phyloP scores from a whole-genome alignment of 805 yeast genomes.

The Lachancea mirantina region DNA sequence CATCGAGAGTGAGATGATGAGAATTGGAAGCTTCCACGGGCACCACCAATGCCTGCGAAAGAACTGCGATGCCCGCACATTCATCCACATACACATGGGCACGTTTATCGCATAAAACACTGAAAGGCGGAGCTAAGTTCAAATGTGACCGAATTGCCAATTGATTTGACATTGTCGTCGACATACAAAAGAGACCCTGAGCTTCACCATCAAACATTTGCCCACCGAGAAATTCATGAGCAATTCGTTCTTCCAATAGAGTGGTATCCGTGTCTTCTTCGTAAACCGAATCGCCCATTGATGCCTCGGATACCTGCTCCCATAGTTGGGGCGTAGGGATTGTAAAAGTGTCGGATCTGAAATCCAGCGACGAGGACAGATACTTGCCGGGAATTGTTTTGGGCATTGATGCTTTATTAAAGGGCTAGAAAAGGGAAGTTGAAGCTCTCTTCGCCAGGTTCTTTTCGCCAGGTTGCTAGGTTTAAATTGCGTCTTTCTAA shows the following conservation, averaged over 20 bases:
- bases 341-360: conserved; percentile 72
- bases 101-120: conserved; percentile 69
- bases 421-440: too few species aligned
- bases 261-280: conserved; percentile 60
- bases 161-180: conserved; percentile 80
- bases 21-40: conserved; percentile 68
- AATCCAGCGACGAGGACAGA: conserved; percentile 33
- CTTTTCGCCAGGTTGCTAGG: too few species aligned
- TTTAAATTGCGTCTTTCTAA: too few species aligned
- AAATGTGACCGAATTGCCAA: conserved; percentile 63
- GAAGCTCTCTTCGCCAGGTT: too few species aligned
- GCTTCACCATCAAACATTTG: conserved; percentile 43
- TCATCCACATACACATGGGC: conserved; percentile 71
- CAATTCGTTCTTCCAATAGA: conserved; percentile 49
- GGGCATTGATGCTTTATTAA: too few species aligned
- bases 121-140: conserved; percentile 60
- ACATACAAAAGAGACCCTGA: conserved; percentile 64
- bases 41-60: conserved; percentile 76
- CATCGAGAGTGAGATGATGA: conserved; percentile 60
- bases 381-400: conserved; percentile 13
- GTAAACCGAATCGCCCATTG: conserved; percentile 73
- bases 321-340: conserved; percentile 64
- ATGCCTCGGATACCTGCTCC: conserved; percentile 41
- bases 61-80: conserved; percentile 75
- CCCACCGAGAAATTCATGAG: conserved; percentile 37